Evolutionary conservation across 1,139 yeast species (phyloP), one percentile per base, ranked within the genome.

Genomic region (Taphrina wiesneri): DNA sequence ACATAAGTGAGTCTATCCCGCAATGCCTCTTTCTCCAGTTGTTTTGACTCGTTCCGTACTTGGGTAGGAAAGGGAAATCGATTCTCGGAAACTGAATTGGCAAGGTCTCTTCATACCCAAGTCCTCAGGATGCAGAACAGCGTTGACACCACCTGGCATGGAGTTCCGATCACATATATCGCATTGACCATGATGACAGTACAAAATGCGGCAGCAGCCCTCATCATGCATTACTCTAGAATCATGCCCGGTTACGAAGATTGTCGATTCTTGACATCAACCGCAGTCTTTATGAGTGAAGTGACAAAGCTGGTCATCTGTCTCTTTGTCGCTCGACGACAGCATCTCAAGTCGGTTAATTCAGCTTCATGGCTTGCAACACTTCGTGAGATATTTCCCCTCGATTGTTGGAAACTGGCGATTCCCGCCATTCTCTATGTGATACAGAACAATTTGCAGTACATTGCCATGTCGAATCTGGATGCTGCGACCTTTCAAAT

Each of bases 401-500:
- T 6, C 32, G 21, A 9, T 67, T 75, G 74, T 69, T 77, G 79
- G 78, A 78, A 78, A 66, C 72, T 78, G 64, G 76, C 79, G 11
- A 73, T 78, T 47, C 81, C 81, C 0, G 81, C 81, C 0, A 73
- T 73, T 17, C 71, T 78, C 39, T 67, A n/a, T 34, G n/a, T 36
- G 69, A 62, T 78, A 54, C 81, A 78, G 70, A 78, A 78, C 72
- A 75, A 78, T 41, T 72, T 78, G 52, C 81, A 78, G 69, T 78
- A 78, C 69, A 76, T 77, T 3, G 81, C 81, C 3, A 81, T 78
- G 9, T 76, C 80, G 13, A 77, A 78, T 70, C 71, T 78, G 52
- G 79, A 77, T 65, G 81, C 81, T 5, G 80, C 80, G 4, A 77
- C 80, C 3, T 78, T 78, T 71, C 81, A 78, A 70, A 81, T 78